Conservation (phyloP, 2,329 filamentous ascomycete genomes). For the Sclerotinia subarctica region DNA sequence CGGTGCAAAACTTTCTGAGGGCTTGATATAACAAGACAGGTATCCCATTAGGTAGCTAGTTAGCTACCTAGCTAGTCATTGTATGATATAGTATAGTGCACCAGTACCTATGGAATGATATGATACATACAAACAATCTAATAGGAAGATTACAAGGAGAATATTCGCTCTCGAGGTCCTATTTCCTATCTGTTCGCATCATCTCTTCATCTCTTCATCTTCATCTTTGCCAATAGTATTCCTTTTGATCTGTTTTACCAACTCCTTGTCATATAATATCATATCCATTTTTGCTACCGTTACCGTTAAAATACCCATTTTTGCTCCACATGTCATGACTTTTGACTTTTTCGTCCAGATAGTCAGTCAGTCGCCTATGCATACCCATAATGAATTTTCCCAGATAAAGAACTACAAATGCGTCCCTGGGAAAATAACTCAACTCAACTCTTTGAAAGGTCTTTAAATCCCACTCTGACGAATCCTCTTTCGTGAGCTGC, state of each 20-base stretch:
- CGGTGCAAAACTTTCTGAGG: no score
- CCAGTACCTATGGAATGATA: no score
- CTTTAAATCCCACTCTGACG: conserved; percentile 37
- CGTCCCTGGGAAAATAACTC: neutral
- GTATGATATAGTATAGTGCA: no score
- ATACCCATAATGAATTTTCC: neutral
- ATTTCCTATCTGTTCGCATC: no score
- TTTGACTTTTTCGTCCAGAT: neutral
- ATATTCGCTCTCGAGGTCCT: no score
- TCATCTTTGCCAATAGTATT: neutral
- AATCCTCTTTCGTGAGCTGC: conserved; percentile 55
- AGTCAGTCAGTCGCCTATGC: neutral
- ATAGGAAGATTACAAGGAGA: no score
- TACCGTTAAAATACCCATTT: neutral
- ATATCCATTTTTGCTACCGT: neutral
- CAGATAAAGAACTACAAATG: neutral
- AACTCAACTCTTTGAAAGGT: neutral
- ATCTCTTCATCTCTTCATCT: neutral
- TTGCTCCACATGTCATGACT: neutral
- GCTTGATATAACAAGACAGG: no score
- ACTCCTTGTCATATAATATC: neutral
- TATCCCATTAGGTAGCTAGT: no score
- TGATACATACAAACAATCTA: no score
- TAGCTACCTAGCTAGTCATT: no score
- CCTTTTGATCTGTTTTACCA: neutral